phyloP scores from a whole-genome alignment of 179 eudicot species.

The Patellifolia procumbens region DNA sequence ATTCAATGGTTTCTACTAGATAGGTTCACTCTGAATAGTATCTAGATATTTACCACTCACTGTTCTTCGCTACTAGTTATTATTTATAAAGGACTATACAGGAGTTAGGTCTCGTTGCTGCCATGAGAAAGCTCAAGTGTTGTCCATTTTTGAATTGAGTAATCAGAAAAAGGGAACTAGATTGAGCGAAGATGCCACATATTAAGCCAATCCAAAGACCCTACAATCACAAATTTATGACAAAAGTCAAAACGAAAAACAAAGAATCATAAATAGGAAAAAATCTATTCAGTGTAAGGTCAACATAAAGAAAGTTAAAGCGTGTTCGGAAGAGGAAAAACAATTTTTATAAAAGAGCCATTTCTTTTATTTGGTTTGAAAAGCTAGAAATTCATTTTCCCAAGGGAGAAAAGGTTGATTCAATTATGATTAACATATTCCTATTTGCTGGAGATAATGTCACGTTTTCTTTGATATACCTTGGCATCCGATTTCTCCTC shows the following conservation, averaged over 20 bases:
- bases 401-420: background rate
- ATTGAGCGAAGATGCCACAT: slow-evolving; percentile 29
- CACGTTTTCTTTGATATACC: background rate
- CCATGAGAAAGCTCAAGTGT: slow-evolving; percentile 8
- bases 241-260: background rate
- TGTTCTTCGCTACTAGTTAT: background rate
- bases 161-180: slow-evolving; percentile 17
- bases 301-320: background rate
- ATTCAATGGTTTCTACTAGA: no score
- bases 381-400: background rate
- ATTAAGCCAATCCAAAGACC: slow-evolving; percentile 74
- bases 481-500: no score
- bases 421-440: no score
- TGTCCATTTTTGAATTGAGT: slow-evolving; percentile 22
- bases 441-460: no score
- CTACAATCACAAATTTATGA: slow-evolving; percentile 29
- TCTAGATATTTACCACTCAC: no score
- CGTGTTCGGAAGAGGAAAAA: no score
- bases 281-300: no score
- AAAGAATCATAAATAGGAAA: background rate
- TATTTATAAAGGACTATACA: background rate
- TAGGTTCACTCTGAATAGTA: no score
- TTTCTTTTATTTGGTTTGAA: no score
- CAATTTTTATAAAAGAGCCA: no score
- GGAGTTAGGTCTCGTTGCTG: background rate